Base-by-base conservation (phyloP, 1,284 basidiomycete species). In the Moesziomyces aphidis region DNA sequence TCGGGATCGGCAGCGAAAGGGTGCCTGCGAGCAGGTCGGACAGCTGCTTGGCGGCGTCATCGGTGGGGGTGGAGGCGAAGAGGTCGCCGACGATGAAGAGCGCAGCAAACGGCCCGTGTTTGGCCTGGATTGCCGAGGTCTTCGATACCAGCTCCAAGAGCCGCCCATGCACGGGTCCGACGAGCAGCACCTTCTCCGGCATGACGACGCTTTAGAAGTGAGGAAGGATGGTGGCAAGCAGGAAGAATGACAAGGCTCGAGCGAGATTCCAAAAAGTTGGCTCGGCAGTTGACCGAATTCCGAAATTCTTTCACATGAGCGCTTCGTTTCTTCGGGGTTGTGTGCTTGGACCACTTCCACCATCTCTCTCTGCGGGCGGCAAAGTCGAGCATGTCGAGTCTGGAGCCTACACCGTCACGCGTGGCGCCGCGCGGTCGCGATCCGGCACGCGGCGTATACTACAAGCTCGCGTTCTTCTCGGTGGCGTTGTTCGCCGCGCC, bases 51-150 rank as follows among this genome's bases (percentile, higher is more conserved):
- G 79, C 76, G 8, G 86, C 84, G 1, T 87, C 79, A 13, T 59
- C 69, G 13, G 49, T 13, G 6, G 61, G 48, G 22, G 46, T 34
- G 13, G 62, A 50, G n/a, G 50, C 91, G 86, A 99, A 99, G 84
- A 98, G 92, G 86, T 99, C 95, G 6, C 96, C 95, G 4, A 90
- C 87, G 75, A 94, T 92, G 48, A 99, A 88, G 21, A 92, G 90
- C 42, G 94, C 89, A 78, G 94, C 91, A 83, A 99, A 99, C 78
- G 93, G 94, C 59, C 95, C 95, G 86, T 98, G 93, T 85, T 97
- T 98, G 61, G 89, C 88, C 86, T 99, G 90, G 79, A 98, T 95
- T 22, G 90, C 88, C 55, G 90, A 90, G 73, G 97, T 89, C 87
- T 97, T 98, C 57, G 89, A 84, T 76, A 93, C 91, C 19, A 97